Conservation (phyloP, 306 rosid species). For the Trifolium pratense region DNA sequence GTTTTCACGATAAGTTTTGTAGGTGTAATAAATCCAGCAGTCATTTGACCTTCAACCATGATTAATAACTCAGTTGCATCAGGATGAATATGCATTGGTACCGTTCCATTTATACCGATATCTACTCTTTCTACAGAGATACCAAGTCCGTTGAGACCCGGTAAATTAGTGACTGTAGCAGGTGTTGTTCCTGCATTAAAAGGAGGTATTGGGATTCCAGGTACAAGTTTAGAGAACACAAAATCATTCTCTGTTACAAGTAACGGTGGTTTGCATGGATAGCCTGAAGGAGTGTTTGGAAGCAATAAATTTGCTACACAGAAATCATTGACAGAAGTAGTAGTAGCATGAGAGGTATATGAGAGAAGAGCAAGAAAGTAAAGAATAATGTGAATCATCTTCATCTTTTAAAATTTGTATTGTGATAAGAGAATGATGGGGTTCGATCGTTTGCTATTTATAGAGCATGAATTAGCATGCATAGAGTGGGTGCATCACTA, state of each 20-base stretch:
- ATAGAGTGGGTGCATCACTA: too few species aligned
- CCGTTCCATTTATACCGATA: not conserved
- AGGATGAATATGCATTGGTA: conserved; percentile 5
- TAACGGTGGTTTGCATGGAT: not conserved
- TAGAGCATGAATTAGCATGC: too few species aligned
- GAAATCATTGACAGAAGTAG: not conserved
- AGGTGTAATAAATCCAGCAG: not conserved
- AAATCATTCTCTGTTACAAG: not conserved
- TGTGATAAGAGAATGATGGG: not conserved
- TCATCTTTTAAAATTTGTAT: not conserved
- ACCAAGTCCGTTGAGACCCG: conserved; percentile 7
- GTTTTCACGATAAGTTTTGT: not conserved
- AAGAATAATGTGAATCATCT: not conserved
- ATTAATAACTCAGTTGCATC: not conserved
- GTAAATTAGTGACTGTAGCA: not conserved
- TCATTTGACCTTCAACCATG: not conserved
- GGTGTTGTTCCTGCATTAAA: not conserved
- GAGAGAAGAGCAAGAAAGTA: not conserved
- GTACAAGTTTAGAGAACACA: not conserved
- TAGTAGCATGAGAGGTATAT: not conserved
- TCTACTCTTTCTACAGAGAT: not conserved
- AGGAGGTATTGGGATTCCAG: not conserved
- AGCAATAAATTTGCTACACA: not conserved
- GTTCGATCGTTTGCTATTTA: not conserved
- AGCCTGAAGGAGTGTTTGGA: conserved; percentile 32